Evolutionary conservation across 2,329 filamentous ascomycete species (phyloP).

Genomic region (Colletotrichum tropicicola): DNA sequence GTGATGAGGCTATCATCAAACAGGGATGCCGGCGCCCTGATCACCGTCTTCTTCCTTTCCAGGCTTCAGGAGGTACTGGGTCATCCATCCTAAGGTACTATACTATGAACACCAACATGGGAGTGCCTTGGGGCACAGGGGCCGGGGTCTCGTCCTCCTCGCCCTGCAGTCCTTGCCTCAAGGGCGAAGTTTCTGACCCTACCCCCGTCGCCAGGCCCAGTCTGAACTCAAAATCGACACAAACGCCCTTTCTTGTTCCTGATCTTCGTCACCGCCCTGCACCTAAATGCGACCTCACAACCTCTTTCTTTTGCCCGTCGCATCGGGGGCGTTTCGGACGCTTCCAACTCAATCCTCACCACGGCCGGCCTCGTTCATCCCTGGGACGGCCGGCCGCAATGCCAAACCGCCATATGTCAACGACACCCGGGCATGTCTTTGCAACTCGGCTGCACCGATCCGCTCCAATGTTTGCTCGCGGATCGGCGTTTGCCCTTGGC

Average conservation of each 20-base stretch:
- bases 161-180: not conserved
- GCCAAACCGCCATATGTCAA: not conserved
- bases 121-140: not conserved
- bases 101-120: not conserved
- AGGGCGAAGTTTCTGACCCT: not conserved
- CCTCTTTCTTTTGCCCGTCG: not conserved
- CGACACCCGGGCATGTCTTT: not conserved
- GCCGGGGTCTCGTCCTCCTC: not conserved
- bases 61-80: slow-evolving; percentile 14
- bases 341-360: not conserved
- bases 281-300: slow-evolving; percentile 27
- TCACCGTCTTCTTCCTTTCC: not conserved
- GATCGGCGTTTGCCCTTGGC: slow-evolving; percentile 22
- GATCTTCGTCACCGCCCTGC: slow-evolving; percentile 10
- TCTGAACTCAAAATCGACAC: slow-evolving; percentile 17
- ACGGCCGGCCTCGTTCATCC: not conserved
- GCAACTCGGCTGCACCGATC: slow-evolving; percentile 9
- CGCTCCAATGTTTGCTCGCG: slow-evolving; percentile 11
- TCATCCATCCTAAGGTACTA: too few relatives aligned
- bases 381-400: too few relatives aligned
- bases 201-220: slow-evolving; percentile 5
- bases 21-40: not conserved
- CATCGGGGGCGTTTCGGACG: not conserved
- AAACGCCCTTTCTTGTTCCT: not conserved
- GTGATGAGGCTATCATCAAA: not conserved